Evolutionary conservation across 2,329 filamentous ascomycete species (phyloP).

Genomic region (Akanthomyces dipterigenus): DNA sequence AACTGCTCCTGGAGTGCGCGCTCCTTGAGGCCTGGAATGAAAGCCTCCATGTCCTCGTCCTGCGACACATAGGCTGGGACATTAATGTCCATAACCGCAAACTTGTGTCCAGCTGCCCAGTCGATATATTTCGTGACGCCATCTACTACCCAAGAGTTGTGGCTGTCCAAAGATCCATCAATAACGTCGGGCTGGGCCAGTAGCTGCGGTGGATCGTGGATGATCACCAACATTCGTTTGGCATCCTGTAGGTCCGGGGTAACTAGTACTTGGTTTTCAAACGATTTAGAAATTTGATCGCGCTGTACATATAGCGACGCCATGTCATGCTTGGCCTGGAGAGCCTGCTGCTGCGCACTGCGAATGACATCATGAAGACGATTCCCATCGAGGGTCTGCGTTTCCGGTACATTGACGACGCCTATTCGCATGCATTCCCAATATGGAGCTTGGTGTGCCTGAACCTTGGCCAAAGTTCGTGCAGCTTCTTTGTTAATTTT

Average conservation of each 20-base stretch:
- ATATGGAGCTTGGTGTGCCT: slow-evolving; percentile 58
- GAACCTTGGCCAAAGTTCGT: slow-evolving; percentile 50
- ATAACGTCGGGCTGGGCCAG: slow-evolving; percentile 59
- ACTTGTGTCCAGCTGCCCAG: slow-evolving; percentile 71
- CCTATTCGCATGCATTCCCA: slow-evolving; percentile 85
- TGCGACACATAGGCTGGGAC: slow-evolving; percentile 70
- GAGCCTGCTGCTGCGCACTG: slow-evolving; percentile 62
- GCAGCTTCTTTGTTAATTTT: slow-evolving; percentile 52
- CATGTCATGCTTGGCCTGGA: slow-evolving; percentile 72
- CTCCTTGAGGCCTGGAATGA: slow-evolving; percentile 38
- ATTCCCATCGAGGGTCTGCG: slow-evolving; percentile 47
- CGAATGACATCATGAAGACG: slow-evolving; percentile 77
- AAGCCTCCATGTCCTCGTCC: slow-evolving; percentile 46
- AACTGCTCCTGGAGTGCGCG: slow-evolving; percentile 50
- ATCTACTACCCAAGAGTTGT: slow-evolving; percentile 90
- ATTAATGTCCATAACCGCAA: slow-evolving; percentile 86
- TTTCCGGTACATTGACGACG: slow-evolving; percentile 46
- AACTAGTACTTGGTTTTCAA: slow-evolving; percentile 79
- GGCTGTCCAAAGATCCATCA: slow-evolving; percentile 69
- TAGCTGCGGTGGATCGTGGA: slow-evolving; percentile 82
- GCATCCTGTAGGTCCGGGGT: slow-evolving; percentile 63
- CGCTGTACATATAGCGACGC: slow-evolving; percentile 73
- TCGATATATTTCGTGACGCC: slow-evolving; percentile 72
- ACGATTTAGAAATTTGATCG: slow-evolving; percentile 64
- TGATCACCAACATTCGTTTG: slow-evolving; percentile 70